Conservation (phyloP, 2,329 filamentous ascomycete genomes). For the Fusarium sp. region DNA sequence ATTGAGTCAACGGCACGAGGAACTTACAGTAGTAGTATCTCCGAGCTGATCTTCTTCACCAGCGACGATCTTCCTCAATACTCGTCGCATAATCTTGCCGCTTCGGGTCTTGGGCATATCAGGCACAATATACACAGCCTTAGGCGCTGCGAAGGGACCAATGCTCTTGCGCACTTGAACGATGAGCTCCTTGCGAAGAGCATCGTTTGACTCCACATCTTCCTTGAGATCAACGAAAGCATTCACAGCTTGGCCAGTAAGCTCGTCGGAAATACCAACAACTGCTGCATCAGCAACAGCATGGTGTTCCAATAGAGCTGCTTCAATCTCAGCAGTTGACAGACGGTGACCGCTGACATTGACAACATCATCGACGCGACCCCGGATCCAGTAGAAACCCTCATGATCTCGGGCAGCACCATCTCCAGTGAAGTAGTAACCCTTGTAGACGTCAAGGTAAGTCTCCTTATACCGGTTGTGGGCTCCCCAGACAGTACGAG, state of each 20-base stretch:
- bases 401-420: slow-evolving; percentile 96
- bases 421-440: slow-evolving; percentile 97
- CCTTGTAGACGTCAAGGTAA: slow-evolving; percentile 96
- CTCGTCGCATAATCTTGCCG: slow-evolving; percentile 98
- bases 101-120: slow-evolving; percentile 97
- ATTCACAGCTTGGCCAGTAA: slow-evolving; percentile 97
- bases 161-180: slow-evolving; percentile 97
- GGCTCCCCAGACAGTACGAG: slow-evolving; percentile 95
- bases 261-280: slow-evolving; percentile 90
- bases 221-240: slow-evolving; percentile 96
- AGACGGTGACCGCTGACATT: slow-evolving; percentile 97
- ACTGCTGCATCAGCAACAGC: slow-evolving; percentile 94
- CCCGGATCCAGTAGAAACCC: slow-evolving; percentile 99
- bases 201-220: slow-evolving; percentile 77
- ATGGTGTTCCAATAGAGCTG: slow-evolving; percentile 91
- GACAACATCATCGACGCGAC: slow-evolving; percentile 97
- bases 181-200: slow-evolving; percentile 91
- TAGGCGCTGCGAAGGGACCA: slow-evolving; percentile 95
- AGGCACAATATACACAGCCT: slow-evolving; percentile 89
- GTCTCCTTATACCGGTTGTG: slow-evolving; percentile 99
- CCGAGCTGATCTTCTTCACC: slow-evolving; percentile 97
- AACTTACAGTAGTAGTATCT: slow-evolving; percentile 87
- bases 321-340: slow-evolving; percentile 97
- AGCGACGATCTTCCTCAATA: slow-evolving; percentile 95
- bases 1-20: too few relatives aligned